A percentile compares a stretch with the other conserved stretches of the same genome.
These are phyloP conservation scores for Cunninghamia lanceolata DNA, from an alignment of 75 land plant genomes.

Conservation along the genomic window DNA sequence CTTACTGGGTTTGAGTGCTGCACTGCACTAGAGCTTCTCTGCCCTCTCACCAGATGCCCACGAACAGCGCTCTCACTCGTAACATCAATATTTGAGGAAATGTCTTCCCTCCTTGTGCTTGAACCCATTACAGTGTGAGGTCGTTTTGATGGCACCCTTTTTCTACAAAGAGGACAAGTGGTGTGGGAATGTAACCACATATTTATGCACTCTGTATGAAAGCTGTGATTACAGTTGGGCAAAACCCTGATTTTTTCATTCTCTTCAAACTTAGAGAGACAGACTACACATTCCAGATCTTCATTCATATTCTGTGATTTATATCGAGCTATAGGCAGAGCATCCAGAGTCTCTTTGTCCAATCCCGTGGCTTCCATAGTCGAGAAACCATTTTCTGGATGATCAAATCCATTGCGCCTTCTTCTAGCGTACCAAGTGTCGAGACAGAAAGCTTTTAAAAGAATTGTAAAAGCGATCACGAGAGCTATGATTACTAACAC, in stretches of 20 bases:
- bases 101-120: not conserved
- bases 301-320: not conserved
- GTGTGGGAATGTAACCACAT: constrained; percentile 56
- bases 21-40: not conserved
- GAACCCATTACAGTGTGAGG: not conserved
- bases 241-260: constrained; percentile 40
- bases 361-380: not conserved
- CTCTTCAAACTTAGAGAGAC: constrained; percentile 52
- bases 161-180: constrained; percentile 67
- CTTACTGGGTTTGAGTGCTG: too few species aligned
- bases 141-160: not conserved
- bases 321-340: not conserved
- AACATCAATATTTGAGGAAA: not conserved
- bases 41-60: not conserved
- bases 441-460: too few species aligned
- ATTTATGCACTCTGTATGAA: constrained; percentile 69
- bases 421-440: not conserved
- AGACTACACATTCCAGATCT: constrained; percentile 48
- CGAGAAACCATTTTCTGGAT: not conserved
- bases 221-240: constrained; percentile 48
- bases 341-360: not conserved
- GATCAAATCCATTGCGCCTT: not conserved
- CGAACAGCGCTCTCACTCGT: not conserved
- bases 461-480: not conserved
- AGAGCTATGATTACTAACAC: not conserved